Conservation (phyloP, 345 rosid species). For the Gossypium stocksii region DNA sequence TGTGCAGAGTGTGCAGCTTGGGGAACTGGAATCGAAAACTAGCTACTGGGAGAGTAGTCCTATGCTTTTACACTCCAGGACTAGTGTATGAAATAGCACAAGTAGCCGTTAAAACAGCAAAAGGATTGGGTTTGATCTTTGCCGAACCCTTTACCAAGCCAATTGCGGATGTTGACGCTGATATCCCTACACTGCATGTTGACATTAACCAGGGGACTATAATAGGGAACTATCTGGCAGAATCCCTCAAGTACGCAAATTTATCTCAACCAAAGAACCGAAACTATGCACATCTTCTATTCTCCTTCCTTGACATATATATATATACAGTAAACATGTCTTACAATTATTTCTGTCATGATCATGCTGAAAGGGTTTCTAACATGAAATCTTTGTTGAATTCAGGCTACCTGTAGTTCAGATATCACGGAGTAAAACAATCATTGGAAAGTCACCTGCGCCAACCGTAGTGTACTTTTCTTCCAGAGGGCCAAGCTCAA, state of each 20-base stretch:
- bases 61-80: conserved; percentile 60
- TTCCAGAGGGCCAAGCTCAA: conserved; percentile 67
- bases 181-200: conserved; percentile 48
- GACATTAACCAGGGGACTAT: conserved; percentile 51
- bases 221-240: conserved; percentile 40
- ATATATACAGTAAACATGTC: neutral
- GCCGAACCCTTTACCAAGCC: conserved; percentile 49
- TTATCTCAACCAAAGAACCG: neutral
- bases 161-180: conserved; percentile 42
- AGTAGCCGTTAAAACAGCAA: conserved; percentile 44
- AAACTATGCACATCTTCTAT: neutral
- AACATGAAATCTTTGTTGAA: conserved; percentile 13
- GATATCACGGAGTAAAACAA: conserved; percentile 43
- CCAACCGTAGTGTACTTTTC: conserved; percentile 62
- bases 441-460: conserved; percentile 45
- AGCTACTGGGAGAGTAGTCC: conserved; percentile 41
- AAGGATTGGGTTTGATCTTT: conserved; percentile 48
- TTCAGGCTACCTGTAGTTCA: conserved; percentile 40
- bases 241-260: conserved; percentile 31
- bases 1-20: conserved; percentile 37
- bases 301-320: neutral
- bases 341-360: neutral
- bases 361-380: neutral
- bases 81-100: conserved; percentile 39
- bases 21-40: conserved; percentile 31